Percentiles rank a stretch among this genome's conserved stretches.
Conservation (phyloP, 2,329 filamentous ascomycete genomes). For the Rhinocladiella similis region DNA sequence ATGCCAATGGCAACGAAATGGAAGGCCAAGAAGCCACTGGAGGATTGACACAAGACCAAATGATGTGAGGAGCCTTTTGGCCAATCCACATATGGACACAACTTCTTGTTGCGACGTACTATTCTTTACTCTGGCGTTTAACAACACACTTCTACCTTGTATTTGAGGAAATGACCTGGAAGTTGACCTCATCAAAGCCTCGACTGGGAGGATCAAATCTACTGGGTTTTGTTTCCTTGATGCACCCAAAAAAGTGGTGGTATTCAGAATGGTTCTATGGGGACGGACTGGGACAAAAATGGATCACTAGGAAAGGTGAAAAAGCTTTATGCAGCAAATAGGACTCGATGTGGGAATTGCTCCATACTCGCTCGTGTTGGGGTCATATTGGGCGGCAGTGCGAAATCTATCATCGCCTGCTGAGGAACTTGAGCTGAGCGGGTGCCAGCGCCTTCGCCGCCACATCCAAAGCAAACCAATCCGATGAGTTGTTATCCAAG, state of each 20-base stretch:
- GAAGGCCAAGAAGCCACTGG: constrained; percentile 70
- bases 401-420: background rate
- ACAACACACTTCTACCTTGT: background rate
- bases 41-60: constrained; percentile 93
- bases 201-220: background rate
- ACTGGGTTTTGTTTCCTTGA: background rate
- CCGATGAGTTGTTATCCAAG: no score
- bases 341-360: no score
- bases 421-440: background rate
- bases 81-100: background rate
- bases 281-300: no score
- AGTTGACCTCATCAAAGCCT: background rate
- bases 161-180: background rate
- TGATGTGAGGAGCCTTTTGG: constrained; percentile 64
- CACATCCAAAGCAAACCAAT: no score
- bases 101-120: background rate
- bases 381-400: background rate
- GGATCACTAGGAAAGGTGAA: background rate
- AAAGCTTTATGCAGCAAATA: background rate
- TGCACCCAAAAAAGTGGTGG: constrained; percentile 1
- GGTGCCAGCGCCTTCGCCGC: background rate
- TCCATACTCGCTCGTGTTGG: no score
- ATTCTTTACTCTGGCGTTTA: background rate
- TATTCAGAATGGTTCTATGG: background rate
- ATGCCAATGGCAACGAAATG: constrained; percentile 70